Evolutionary conservation across 805 yeast genomes (phyloP).

Genomic region (Candida taoyuanica): DNA sequence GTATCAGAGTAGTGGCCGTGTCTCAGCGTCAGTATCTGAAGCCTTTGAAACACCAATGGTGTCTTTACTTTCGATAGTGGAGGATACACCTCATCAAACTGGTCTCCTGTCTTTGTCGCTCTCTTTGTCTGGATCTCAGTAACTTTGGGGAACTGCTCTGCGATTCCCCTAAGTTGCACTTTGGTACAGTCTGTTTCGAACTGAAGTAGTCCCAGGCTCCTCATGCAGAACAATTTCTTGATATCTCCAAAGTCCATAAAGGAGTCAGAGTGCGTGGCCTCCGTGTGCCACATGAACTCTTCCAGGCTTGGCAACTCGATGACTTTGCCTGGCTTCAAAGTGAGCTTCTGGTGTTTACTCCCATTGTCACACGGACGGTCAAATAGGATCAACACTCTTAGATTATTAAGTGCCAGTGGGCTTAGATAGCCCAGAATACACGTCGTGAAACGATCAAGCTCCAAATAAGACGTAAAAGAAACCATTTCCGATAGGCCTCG

Average conservation of each 20-base stretch:
- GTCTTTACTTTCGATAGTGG: neutral
- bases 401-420: neutral
- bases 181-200: neutral
- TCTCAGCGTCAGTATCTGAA: neutral
- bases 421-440: neutral
- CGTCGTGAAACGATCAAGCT: slow-evolving; percentile 1
- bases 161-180: neutral
- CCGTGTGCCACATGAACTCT: neutral
- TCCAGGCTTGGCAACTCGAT: neutral
- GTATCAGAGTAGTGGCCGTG: neutral
- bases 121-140: neutral
- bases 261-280: neutral
- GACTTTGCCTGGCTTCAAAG: neutral
- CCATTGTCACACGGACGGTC: neutral
- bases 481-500: slow-evolving; percentile 1
- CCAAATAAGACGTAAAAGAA: neutral
- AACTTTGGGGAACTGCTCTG: neutral
- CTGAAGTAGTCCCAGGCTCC: neutral
- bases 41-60: neutral
- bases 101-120: slow-evolving; percentile 1
- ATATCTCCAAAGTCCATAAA: neutral
- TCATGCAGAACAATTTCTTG: neutral
- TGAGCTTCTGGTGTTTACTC: neutral
- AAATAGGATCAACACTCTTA: neutral
- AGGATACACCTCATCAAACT: neutral